Evolutionary conservation across 345 rosid species (phyloP), one percentile per base, ranked within the genome.

Genomic region (Raphanus raphanistrum): DNA sequence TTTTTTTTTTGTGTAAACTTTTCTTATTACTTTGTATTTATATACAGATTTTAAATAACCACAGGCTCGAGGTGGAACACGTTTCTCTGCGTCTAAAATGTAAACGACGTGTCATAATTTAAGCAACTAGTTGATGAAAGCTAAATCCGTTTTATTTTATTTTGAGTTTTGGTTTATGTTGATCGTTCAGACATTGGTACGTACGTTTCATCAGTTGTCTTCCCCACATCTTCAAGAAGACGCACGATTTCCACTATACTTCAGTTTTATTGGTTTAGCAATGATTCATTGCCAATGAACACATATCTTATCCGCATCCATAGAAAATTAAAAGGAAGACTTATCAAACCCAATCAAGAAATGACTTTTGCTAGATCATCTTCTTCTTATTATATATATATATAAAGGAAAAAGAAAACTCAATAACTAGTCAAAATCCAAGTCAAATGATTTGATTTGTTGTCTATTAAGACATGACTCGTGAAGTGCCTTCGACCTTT

Each of bases 171-270:
- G 66, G 15, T 54, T 13, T 27, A 12, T 52, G 67, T 71, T 43
- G 45, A 52, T 76, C 27, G 75, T 26, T 27, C 43, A 38, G 12
- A 38, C 43, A 38, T 38, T 9, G 1, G 11, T 10, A 11, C 48
- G 48, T 33, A 33, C 36, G 1, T 41, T 41, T 41, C 48, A 41
- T 13, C 43, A 12, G 57, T 62, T 16, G 16, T 60, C 50, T 25
- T 58, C 71, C 73, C 7, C 73, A 66, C 17, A 72, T 78, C 8
- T 29, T 67, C 17, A 72, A 66, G 17, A 72, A 60, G 71, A 62
- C 78, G 78, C 78, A 79, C 60, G 26, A 54, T 27, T 13, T 27
- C 63, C 82, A 60, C 78, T 79, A 36, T 55, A 36, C 32, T 68
- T 68, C 25, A 21, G n/a, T 52, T 57, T 61, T n/a, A 79, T 68